phyloP scores from a whole-genome alignment of 1,139 yeast genomes.

The Yamadazyma diospyri region DNA sequence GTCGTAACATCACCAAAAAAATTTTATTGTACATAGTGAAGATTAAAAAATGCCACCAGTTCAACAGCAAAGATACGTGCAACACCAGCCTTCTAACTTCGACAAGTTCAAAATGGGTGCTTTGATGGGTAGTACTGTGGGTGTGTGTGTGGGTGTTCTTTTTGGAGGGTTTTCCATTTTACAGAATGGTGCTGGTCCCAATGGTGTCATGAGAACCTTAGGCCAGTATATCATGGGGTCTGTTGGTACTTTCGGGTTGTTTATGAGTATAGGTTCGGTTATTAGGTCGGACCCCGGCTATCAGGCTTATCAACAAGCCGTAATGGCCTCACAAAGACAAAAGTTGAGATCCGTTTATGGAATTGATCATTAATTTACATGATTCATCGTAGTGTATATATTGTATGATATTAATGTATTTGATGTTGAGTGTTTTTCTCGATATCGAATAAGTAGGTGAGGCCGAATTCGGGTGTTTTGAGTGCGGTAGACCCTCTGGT shows the following conservation, averaged over 20 bases:
- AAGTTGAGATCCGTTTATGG: slow-evolving; percentile 8
- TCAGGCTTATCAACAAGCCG: slow-evolving; percentile 37
- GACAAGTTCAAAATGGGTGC: slow-evolving; percentile 98
- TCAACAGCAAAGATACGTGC: slow-evolving; percentile 67
- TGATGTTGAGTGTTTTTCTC: slow-evolving; percentile 14
- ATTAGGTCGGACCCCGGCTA: slow-evolving; percentile 71
- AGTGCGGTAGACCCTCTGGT: slow-evolving; percentile 23
- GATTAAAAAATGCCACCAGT: slow-evolving; percentile 69
- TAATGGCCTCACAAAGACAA: slow-evolving; percentile 34
- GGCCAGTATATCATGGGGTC: slow-evolving; percentile 97
- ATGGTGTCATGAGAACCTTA: slow-evolving; percentile 92
- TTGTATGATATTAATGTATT: slow-evolving; percentile 10
- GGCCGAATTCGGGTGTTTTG: slow-evolving; percentile 41
- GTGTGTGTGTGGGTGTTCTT: slow-evolving; percentile 91
- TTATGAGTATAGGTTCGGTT: slow-evolving; percentile 93
- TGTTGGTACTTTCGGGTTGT: slow-evolving; percentile 93
- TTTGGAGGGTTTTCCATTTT: slow-evolving; percentile 91
- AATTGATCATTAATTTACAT: slow-evolving; percentile 1
- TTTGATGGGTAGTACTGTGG: slow-evolving; percentile 94
- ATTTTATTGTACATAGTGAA: slow-evolving; percentile 4
- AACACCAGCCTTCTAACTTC: slow-evolving; percentile 83
- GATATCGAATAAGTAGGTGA: slow-evolving; percentile 37
- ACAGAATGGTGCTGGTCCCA: slow-evolving; percentile 97
- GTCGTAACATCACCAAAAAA: not conserved
- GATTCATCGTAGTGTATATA: slow-evolving; percentile 1